Evolutionary conservation across 1,284 basidiomycete species (phyloP).

Genomic region (Ustilago bromivora): DNA sequence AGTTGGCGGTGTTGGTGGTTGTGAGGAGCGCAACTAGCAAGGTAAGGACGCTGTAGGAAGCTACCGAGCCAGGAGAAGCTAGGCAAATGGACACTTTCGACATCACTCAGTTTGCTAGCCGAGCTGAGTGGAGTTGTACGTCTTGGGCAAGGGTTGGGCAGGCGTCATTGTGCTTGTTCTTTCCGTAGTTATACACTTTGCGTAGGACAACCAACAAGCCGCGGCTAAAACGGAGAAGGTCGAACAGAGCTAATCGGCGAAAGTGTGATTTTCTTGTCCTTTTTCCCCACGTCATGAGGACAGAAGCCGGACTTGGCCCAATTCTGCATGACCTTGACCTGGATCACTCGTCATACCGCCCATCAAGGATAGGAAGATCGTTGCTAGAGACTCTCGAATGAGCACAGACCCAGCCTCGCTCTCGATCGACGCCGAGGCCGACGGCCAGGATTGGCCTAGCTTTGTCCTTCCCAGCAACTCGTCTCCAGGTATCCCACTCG

Average conservation of each 20-base stretch:
- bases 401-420: slow-evolving; percentile 2
- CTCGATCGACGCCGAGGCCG: background rate
- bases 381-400: slow-evolving; percentile 13
- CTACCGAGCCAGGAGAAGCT: background rate
- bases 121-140: background rate
- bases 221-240: too few relatives aligned
- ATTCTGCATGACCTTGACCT: background rate
- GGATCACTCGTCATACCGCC: background rate
- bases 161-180: background rate
- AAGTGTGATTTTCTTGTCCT: background rate
- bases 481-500: background rate
- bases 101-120: background rate
- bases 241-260: too few relatives aligned
- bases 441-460: slow-evolving; percentile 15
- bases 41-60: background rate
- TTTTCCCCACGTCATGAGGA: slow-evolving; percentile 1
- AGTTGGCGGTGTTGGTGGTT: background rate
- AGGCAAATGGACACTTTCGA: background rate
- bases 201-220: too few relatives aligned
- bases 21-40: background rate
- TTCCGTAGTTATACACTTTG: background rate
- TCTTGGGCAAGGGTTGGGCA: background rate
- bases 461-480: slow-evolving; percentile 1
- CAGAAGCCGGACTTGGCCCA: slow-evolving; percentile 1
- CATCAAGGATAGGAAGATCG: background rate